These are phyloP conservation scores for Phallus indusiatus DNA, from an alignment of 768 basidiomycete species.

Conservation along the genomic window DNA sequence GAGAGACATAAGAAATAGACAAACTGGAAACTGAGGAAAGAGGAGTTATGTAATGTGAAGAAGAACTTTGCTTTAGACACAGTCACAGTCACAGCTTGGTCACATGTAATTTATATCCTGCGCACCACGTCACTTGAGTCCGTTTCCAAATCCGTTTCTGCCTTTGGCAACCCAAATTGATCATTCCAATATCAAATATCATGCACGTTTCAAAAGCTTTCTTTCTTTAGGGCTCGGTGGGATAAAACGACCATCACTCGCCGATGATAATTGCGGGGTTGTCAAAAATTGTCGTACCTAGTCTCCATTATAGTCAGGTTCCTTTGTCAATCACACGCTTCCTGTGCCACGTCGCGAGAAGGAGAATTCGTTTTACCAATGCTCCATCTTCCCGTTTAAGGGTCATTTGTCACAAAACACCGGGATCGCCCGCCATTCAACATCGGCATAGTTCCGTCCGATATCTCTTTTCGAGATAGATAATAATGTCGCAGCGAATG, in stretches of 20 bases:
- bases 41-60: background rate
- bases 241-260: background rate
- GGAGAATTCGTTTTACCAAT: constrained; percentile 47
- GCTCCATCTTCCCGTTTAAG: constrained; percentile 46
- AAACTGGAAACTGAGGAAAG: too few species aligned
- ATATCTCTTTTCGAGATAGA: background rate
- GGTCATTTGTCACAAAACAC: background rate
- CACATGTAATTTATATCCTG: too few species aligned
- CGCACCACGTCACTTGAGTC: too few species aligned
- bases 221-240: background rate
- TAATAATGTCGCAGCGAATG: constrained; percentile 14
- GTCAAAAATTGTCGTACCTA: background rate
- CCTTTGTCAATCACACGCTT: background rate
- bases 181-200: too few species aligned
- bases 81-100: background rate
- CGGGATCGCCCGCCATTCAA: background rate
- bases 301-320: background rate
- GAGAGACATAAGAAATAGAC: background rate
- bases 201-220: background rate
- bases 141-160: too few species aligned
- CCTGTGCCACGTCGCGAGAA: background rate
- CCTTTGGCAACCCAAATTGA: too few species aligned
- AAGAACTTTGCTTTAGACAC: background rate
- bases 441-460: background rate
- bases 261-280: background rate